Evolutionary conservation across 768 basidiomycete genomes (phyloP).

Genomic region (Strobilomyces echinocephalus): DNA sequence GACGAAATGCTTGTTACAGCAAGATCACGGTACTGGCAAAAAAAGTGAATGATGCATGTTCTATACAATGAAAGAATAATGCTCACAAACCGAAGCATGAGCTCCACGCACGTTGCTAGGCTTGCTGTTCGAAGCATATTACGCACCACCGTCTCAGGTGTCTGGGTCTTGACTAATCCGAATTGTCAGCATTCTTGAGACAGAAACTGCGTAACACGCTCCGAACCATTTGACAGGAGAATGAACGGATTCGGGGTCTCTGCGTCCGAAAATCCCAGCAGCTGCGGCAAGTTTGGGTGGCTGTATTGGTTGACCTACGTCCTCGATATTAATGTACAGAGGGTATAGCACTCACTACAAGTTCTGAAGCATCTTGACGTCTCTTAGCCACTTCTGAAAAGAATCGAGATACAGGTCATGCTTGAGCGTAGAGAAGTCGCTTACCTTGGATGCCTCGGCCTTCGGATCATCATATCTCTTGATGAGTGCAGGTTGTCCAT

Average conservation of each 20-base stretch:
- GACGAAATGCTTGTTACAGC: constrained; percentile 21
- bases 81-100: constrained; percentile 33
- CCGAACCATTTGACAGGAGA: constrained; percentile 44
- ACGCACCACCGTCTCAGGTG: constrained; percentile 38
- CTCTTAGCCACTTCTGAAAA: constrained; percentile 43
- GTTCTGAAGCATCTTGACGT: constrained; percentile 47
- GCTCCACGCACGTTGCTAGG: constrained; percentile 34
- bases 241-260: constrained; percentile 46
- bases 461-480: constrained; percentile 42
- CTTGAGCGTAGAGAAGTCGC: neutral
- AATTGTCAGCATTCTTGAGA: neutral
- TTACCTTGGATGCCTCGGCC: constrained; percentile 32
- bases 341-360: constrained; percentile 36
- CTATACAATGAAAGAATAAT: neutral
- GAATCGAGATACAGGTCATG: neutral
- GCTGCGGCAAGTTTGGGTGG: constrained; percentile 51
- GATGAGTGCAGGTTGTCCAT: constrained; percentile 38
- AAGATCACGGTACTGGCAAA: constrained; percentile 39
- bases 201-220: neutral
- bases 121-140: constrained; percentile 34
- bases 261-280: constrained; percentile 46
- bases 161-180: constrained; percentile 38
- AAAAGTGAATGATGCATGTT: neutral
- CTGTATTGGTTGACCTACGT: constrained; percentile 19
- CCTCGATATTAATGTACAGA: neutral